Base-by-base conservation (phyloP, 768 basidiomycete species). In the Cyathus striatus region DNA sequence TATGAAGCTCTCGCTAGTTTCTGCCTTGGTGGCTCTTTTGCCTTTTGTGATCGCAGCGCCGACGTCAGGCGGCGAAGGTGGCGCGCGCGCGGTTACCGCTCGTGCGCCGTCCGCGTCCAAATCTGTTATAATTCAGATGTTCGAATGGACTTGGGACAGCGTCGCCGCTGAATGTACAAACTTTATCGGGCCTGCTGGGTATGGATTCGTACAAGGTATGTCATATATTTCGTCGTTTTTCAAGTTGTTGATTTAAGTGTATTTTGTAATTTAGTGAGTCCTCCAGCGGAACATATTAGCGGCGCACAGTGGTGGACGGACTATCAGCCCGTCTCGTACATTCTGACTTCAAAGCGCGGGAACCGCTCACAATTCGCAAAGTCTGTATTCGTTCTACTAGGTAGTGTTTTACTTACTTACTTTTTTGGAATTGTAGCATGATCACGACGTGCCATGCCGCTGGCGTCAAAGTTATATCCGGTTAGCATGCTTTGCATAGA, bases 281-380 rank as follows among this genome's bases (percentile, higher is more conserved):
- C 79, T 0, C 66, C 81, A 2, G 67, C 70, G 44, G 82, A 84
- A 49, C 81, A 83, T 50, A 60, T 83, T 33, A 50, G 60, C 12
- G 83, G 82, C 3, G 9, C 62, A 2, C 70, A 83, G 51, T 86
- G 83, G 83, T 86, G 83, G 83, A 85, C 83, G 0, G 83, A 84
- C 54, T 85, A 86, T 51, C 83, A 73, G 61, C 76, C 78, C 3
- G 81, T 83, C 0, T 83, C 81, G 1, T 83, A 85, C 54, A 81
- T 42, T 7, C 55, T 85, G 38, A 79, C 70, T 1, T 83, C 81
- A 0, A 86, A 85, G 57, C 78, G 80, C 1, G 84, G 83, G 4
- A 67, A 76, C 48, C 69, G 79, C 12, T 45, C 57, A 3, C 78
- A 83, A 46, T 83, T 68, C 55, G 56, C 64, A 44, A 64, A 48